Base-by-base conservation (phyloP, 495 filamentous ascomycete species). In the Amniculicola lignicola region DNA sequence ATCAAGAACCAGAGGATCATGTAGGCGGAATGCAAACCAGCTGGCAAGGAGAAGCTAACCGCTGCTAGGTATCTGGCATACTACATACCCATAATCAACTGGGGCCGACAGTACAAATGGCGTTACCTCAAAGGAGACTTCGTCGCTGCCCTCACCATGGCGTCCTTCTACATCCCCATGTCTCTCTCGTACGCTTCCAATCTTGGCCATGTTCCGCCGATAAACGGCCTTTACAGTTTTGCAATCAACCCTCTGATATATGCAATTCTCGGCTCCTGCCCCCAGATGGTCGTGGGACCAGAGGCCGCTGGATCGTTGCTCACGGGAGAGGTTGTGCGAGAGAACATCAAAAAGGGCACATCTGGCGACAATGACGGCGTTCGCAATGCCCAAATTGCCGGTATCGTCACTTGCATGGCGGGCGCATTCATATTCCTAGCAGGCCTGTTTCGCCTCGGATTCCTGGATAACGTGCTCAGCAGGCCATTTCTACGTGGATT, bases 81-180 rank as follows among this genome's bases (percentile, higher is more conserved):
- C 72, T 97, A 99, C 68, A 77, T 99, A 31, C 93, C 94, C 0
- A 86, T 90, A 47, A 72, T 95, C 54, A 87, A 84, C 50, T 99
- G 93, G 93, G 82, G 93, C 27, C 73, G 73, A 33, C 85, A 94
- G 67, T 99, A 99, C 66, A 81, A 72, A 54, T 87, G 80, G 82
- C 79, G 79, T 4, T 95, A 84, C 68, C 69, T 97, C 23, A 79
- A 84, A 60, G 93, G 94, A 25, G 93, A 99, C 72, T 75, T 96
- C 25, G 76, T 90, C 9, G 90, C 93, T 11, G 79, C 87, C 39
- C 69, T 97, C 47, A 96, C 93, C 1, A 84, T 99, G 72, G 89
- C 92, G 1, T 95, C 90, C 12, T 90, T 99, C 74, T 99, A 99
- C 65, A 88, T 99, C 31, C 93, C 93, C 22, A 96, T 99, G 92